Percentiles rank a stretch among this genome's conserved stretches.
Evolutionary conservation across 108 stramenopile species (phyloP).

Genomic region (Pseudonitzschia delicatissima): DNA sequence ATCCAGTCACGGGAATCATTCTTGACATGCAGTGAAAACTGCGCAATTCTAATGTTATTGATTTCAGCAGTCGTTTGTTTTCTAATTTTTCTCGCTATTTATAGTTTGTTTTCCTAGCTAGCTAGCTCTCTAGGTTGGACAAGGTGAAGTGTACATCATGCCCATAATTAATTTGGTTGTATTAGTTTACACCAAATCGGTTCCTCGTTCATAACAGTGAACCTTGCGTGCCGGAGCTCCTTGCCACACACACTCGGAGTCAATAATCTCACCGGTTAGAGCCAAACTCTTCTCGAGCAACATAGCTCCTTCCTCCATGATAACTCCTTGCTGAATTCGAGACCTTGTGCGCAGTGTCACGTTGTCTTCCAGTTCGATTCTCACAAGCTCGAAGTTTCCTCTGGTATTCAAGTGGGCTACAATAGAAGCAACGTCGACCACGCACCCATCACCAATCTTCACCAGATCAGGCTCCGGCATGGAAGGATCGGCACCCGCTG

Average conservation of each 20-base stretch:
- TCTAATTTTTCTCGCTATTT: no score
- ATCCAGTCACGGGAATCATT: no score
- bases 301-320: constrained; percentile 49
- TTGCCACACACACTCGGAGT: constrained; percentile 57
- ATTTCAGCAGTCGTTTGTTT: no score
- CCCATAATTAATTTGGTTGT: neutral
- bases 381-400: constrained; percentile 54
- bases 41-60: no score
- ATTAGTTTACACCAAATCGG: neutral
- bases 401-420: constrained; percentile 64
- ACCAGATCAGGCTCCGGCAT: constrained; percentile 68
- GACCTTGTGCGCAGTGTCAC: constrained; percentile 44
- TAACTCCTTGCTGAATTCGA: constrained; percentile 47
- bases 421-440: constrained; percentile 54
- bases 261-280: constrained; percentile 60
- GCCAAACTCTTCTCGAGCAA: constrained; percentile 61
- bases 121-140: no score
- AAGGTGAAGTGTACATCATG: no score
- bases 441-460: constrained; percentile 48
- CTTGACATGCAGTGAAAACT: no score
- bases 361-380: constrained; percentile 38
- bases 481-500: constrained; percentile 53
- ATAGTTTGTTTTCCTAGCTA: no score
- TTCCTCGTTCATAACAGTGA: constrained; percentile 10
- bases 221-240: constrained; percentile 51